Base-by-base conservation (phyloP, 2,329 filamentous ascomycete genomes). In the Claviceps sp. region DNA sequence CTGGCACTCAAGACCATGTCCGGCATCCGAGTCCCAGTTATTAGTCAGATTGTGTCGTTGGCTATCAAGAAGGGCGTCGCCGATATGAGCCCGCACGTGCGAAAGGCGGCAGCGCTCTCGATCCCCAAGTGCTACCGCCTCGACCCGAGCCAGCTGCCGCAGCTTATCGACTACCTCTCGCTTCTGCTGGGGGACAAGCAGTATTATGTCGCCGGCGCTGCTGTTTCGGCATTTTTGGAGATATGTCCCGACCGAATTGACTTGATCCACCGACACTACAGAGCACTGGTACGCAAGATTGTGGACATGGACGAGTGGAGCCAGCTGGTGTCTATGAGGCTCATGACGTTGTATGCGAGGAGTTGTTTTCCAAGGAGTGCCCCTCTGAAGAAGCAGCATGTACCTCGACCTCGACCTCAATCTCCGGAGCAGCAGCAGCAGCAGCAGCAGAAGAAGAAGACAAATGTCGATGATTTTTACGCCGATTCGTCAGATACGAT, bases 301-400 rank as follows among this genome's bases (percentile, higher is more conserved):
- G 88, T 96, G 24, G 93, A 98, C 64, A 98, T 98, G 93, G 93
- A 98, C 63, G 93, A 98, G 69, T 98, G 93, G 93, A 86, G 89
- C 43, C 93, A 98, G 69, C 68, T 97, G 51, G 85, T 88, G 2
- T 86, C 86, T 2, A 64, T 98, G 59, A 79, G 82, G 41, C 72
- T 98, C 57, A 84, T 97, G 80, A 84, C 86, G 1, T 72, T 82
- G 22, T 98, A 98, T 66, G 82, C 87, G 2, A 81, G 93, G 51
- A 86, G 80, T 63, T 96, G 88, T 66, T 98, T 98, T 60, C 90
- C 93, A 0, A 75, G 77, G 52, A 77, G 78, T 63, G 85, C 74
- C 8, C 81, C 74, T 57, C 69, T 77, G 2, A 80, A 73, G 13
- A 34, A n/a, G 9, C 20, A 22, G 24, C 43, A 45, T 24, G 5